Percentiles rank a stretch among this genome's conserved stretches.
Conservation (phyloP, 176 grass and related monocot species). For the Luzula sylvatica region DNA sequence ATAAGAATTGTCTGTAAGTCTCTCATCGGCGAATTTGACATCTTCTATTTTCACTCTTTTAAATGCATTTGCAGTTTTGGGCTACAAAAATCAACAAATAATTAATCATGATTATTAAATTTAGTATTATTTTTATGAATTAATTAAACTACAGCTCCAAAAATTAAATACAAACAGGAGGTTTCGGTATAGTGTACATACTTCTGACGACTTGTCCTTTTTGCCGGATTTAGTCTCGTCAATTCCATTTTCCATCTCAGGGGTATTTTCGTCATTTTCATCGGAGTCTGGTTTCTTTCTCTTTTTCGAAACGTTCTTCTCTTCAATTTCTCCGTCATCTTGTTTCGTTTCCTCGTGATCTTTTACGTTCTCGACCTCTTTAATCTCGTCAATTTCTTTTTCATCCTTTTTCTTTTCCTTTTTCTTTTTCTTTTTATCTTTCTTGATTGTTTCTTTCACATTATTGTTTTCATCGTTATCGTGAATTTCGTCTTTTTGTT, state of each 20-base stretch:
- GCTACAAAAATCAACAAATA: slow-evolving; percentile 29
- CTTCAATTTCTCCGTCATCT: slow-evolving; percentile 30
- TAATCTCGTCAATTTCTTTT: slow-evolving; percentile 12
- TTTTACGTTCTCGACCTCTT: slow-evolving; percentile 30
- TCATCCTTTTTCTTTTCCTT: slow-evolving; percentile 23
- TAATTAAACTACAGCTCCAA: too few relatives aligned
- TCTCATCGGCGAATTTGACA: slow-evolving; percentile 62
- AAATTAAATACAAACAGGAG: too few relatives aligned
- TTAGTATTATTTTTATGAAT: background rate
- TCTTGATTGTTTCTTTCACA: slow-evolving; percentile 19
- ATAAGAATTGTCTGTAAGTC: slow-evolving; percentile 85
- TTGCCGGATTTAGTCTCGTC: slow-evolving; percentile 33
- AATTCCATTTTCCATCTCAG: background rate
- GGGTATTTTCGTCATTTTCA: slow-evolving; percentile 21
- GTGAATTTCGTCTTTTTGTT: background rate
- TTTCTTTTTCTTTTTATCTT: slow-evolving; percentile 56
- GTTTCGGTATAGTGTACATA: slow-evolving; percentile 28
- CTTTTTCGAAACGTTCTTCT: slow-evolving; percentile 17
- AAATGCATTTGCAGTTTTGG: slow-evolving; percentile 54
- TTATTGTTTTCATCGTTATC: slow-evolving; percentile 6
- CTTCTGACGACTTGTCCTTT: slow-evolving; percentile 59
- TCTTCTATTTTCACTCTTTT: slow-evolving; percentile 60
- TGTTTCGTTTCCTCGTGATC: slow-evolving; percentile 38
- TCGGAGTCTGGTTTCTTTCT: slow-evolving; percentile 20
- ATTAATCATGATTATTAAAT: background rate